phyloP scores from a whole-genome alignment of 2,329 filamentous ascomycete species.

The Daldinia eschscholtzii region DNA sequence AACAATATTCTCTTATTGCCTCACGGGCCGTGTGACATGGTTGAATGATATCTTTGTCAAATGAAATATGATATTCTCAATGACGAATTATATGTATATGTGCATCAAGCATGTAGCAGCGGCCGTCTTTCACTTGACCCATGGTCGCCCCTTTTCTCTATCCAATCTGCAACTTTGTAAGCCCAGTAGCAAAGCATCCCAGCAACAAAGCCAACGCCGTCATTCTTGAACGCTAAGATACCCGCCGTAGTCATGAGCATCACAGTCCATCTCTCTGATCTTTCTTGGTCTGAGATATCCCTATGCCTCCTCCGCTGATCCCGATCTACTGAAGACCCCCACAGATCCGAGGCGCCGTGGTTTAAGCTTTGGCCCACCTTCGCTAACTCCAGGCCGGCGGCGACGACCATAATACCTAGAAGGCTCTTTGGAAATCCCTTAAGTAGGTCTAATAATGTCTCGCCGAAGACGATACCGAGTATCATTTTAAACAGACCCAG shows the following conservation, averaged over 20 bases:
- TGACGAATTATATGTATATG: neutral
- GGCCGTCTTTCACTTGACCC: conserved; percentile 52
- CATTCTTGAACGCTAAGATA: conserved; percentile 88
- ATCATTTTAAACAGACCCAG: conserved; percentile 81
- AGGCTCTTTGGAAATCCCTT: conserved; percentile 79
- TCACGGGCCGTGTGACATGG: neutral
- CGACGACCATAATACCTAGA: conserved; percentile 89
- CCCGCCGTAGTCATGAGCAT: conserved; percentile 90
- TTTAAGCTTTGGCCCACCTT: conserved; percentile 88
- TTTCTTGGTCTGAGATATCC: conserved; percentile 74
- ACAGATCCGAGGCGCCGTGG: conserved; percentile 71
- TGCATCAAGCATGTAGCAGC: conserved; percentile 44
- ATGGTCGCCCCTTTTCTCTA: conserved; percentile 46
- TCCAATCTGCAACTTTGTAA: conserved; percentile 64
- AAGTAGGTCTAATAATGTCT: conserved; percentile 78
- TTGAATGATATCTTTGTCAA: conserved; percentile 12
- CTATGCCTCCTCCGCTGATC: conserved; percentile 61
- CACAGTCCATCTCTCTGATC: conserved; percentile 82
- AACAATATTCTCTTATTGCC: too few species aligned
- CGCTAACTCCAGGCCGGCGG: conserved; percentile 87
- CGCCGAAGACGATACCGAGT: conserved; percentile 80
- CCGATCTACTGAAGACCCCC: conserved; percentile 66
- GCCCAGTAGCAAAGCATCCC: conserved; percentile 84
- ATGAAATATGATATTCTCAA: neutral
- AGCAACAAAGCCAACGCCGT: conserved; percentile 86